Evolutionary conservation across 2,329 filamentous ascomycete species (phyloP).

Genomic region (Scedosporium dehoogii): DNA sequence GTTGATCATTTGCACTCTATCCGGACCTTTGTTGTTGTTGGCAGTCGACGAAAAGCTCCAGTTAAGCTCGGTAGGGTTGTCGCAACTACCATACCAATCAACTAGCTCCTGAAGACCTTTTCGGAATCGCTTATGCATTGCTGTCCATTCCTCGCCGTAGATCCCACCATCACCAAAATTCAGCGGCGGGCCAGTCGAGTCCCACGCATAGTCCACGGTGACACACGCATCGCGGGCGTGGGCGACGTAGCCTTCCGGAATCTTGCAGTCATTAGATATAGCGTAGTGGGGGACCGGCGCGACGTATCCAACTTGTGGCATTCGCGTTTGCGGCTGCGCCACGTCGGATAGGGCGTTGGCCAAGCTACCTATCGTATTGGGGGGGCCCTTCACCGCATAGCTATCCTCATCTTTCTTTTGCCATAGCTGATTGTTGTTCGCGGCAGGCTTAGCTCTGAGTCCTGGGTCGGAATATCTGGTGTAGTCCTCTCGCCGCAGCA

Average conservation of each 20-base stretch:
- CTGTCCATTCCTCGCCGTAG: conserved; percentile 88
- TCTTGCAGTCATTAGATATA: conserved; percentile 67
- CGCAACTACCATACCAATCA: conserved; percentile 64
- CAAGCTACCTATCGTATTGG: conserved; percentile 11
- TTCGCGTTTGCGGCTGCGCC: background rate
- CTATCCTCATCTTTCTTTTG: background rate
- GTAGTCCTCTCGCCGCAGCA: conserved; percentile 68
- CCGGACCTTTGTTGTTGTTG: conserved; percentile 22
- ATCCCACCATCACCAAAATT: conserved; percentile 82
- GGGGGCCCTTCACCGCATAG: background rate
- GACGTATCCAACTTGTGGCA: conserved; percentile 41
- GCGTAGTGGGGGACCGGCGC: conserved; percentile 76
- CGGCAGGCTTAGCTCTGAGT: conserved; percentile 24
- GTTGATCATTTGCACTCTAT: conserved; percentile 17
- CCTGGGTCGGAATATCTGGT: conserved; percentile 28
- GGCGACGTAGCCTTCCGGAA: conserved; percentile 78
- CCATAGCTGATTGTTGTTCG: conserved; percentile 13
- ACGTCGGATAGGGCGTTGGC: conserved; percentile 22
- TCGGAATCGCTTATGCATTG: conserved; percentile 87
- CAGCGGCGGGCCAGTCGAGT: conserved; percentile 70
- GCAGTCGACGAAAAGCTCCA: conserved; percentile 26
- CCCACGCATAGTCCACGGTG: conserved; percentile 90
- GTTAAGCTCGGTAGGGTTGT: conserved; percentile 40
- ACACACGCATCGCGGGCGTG: conserved; percentile 84
- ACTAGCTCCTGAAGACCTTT: conserved; percentile 69